A percentile compares a stretch with the other conserved stretches of the same genome.
phyloP scores from a whole-genome alignment of 2,329 filamentous ascomycete species.

The Corinectria fuckeliana region DNA sequence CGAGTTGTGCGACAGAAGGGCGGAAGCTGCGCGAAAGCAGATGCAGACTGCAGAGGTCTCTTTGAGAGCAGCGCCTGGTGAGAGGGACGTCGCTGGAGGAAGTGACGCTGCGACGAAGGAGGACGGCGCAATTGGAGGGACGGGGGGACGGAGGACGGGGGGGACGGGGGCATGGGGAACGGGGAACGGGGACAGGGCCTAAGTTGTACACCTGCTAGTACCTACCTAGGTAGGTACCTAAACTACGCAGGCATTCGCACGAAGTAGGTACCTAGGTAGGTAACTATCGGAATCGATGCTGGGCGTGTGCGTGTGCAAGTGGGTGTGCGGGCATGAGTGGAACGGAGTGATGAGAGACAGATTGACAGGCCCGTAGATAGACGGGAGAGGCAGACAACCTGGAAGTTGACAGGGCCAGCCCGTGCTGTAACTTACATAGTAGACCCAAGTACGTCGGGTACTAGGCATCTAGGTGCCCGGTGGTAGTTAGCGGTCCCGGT shows the following conservation, averaged over 20 bases:
- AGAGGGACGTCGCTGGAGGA: constrained; percentile 20
- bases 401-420: neutral
- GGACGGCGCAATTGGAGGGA: constrained; percentile 37
- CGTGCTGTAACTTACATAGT: too few species aligned
- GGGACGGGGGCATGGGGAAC: constrained; percentile 28
- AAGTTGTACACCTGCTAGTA: too few species aligned
- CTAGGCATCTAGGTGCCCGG: too few species aligned
- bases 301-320: constrained; percentile 32
- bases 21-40: constrained; percentile 16
- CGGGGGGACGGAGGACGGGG: constrained; percentile 24
- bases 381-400: neutral
- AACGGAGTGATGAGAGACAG: constrained; percentile 11
- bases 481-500: too few species aligned
- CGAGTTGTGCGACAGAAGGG: constrained; percentile 11
- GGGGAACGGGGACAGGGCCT: constrained; percentile 35
- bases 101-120: constrained; percentile 31
- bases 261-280: too few species aligned
- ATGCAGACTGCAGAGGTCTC: neutral
- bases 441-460: neutral
- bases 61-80: constrained; percentile 12
- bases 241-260: too few species aligned
- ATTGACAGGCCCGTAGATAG: too few species aligned
- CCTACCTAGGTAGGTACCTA: too few species aligned
- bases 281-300: constrained; percentile 38
- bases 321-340: constrained; percentile 34